Evolutionary conservation across 1,139 yeast species (phyloP).

Genomic region (Blastobotrys capitulatus): DNA sequence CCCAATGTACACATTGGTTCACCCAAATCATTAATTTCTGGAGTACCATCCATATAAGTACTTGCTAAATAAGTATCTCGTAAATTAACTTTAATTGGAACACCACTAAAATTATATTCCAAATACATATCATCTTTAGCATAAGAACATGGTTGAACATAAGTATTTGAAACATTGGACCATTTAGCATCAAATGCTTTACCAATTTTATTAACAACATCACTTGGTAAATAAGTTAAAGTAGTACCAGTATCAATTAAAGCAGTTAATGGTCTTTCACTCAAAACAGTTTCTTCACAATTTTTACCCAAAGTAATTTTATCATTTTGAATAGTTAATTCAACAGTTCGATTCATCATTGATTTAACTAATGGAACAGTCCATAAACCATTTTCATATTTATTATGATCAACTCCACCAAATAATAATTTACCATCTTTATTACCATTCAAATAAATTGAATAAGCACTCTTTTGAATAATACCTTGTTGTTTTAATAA

Average conservation of each 20-base stretch:
- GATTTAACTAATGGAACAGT: constrained; percentile 26
- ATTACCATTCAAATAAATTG: constrained; percentile 47
- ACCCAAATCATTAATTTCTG: constrained; percentile 11
- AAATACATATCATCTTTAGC: constrained; percentile 16
- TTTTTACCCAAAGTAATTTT: constrained; percentile 12
- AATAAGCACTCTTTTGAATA: constrained; percentile 46
- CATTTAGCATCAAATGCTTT: constrained; percentile 22
- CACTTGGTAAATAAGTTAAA: constrained; percentile 47
- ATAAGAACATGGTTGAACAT: constrained; percentile 22
- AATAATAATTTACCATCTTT: constrained; percentile 46
- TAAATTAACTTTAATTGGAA: constrained; percentile 16
- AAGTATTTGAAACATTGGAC: constrained; percentile 31
- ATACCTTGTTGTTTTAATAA: constrained; percentile 44
- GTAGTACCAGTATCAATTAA: constrained; percentile 67
- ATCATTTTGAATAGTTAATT: constrained; percentile 16
- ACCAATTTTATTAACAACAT: constrained; percentile 22
- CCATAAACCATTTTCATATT: constrained; percentile 44
- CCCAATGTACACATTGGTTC: constrained; percentile 19
- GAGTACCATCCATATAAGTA: constrained; percentile 12
- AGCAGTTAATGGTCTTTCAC: constrained; percentile 21
- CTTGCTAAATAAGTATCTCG: constrained; percentile 14
- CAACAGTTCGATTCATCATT: constrained; percentile 11
- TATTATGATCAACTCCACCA: constrained; percentile 55
- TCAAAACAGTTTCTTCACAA: constrained; percentile 4
- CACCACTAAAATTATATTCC: constrained; percentile 16